Evolutionary conservation across 2,329 filamentous ascomycete genomes (phyloP).

Genomic region (Phyllosticta citriasiana): DNA sequence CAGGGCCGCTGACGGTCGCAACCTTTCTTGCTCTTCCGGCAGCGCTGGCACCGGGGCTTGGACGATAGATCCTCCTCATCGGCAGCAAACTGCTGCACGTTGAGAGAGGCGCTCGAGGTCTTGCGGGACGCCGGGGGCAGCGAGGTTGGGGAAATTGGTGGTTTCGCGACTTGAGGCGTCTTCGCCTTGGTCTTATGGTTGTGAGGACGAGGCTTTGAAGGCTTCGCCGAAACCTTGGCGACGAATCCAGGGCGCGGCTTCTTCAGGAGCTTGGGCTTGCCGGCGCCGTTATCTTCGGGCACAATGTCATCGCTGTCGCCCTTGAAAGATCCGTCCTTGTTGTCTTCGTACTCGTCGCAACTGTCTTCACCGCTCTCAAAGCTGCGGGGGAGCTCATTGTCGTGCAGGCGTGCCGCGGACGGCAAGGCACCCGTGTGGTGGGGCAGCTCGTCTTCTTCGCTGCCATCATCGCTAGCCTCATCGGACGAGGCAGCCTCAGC

Average conservation of each 20-base stretch:
- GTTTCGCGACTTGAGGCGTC: conserved; percentile 28
- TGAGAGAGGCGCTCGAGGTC: conserved; percentile 60
- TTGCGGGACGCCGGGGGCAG: conserved; percentile 63
- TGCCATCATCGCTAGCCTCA: conserved; percentile 60
- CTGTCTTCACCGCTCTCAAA: conserved; percentile 44
- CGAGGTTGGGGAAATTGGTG: conserved; percentile 47
- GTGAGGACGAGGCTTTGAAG: conserved; percentile 29
- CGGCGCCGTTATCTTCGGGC: conserved; percentile 24
- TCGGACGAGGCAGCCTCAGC: conserved; percentile 72
- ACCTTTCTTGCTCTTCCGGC: conserved; percentile 98
- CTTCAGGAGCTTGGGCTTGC: conserved; percentile 30
- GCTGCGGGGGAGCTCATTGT: conserved; percentile 32
- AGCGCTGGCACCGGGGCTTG: conserved; percentile 94
- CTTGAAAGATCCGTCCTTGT: conserved; percentile 43
- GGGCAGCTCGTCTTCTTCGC: conserved; percentile 49
- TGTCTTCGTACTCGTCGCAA: conserved; percentile 49
- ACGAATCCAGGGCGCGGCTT: conserved; percentile 25
- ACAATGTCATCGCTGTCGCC: conserved; percentile 42
- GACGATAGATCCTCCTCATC: conserved; percentile 88
- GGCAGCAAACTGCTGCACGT: conserved; percentile 50
- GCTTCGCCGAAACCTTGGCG: conserved; percentile 31
- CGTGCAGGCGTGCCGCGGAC: conserved; percentile 12
- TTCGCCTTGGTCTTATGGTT: conserved; percentile 45
- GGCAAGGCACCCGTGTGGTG: conserved; percentile 12
- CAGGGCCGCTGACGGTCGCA: conserved; percentile 95